phyloP scores from a whole-genome alignment of 345 rosid genomes.

The Clarkia xantiana region DNA sequence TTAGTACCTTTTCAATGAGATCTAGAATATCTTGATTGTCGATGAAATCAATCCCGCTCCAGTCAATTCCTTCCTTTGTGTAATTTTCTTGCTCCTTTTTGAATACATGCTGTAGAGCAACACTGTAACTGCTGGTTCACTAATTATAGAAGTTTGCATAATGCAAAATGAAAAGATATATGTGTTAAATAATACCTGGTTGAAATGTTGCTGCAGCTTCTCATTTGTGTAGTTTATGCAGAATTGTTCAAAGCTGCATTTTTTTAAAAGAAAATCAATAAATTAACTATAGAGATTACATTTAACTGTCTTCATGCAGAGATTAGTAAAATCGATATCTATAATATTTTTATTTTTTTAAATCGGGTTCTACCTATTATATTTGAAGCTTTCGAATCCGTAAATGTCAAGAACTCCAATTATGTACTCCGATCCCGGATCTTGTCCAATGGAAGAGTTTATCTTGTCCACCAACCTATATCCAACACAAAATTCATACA shows the following conservation, averaged over 20 bases:
- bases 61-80: conserved; percentile 57
- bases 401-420: conserved; percentile 88
- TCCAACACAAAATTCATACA: too few species aligned
- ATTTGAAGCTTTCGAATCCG: conserved; percentile 84
- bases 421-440: conserved; percentile 43
- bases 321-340: not conserved
- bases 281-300: too few species aligned
- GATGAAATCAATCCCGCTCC: conserved; percentile 78
- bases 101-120: conserved; percentile 62
- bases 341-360: not conserved
- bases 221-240: conserved; percentile 90
- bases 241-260: conserved; percentile 77
- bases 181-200: conserved; percentile 50
- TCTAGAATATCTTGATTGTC: conserved; percentile 87
- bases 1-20: conserved; percentile 74
- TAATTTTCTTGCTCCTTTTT: conserved; percentile 82
- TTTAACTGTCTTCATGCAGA: too few species aligned
- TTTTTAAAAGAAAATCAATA: too few species aligned
- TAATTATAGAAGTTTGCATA: too few species aligned
- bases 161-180: too few species aligned
- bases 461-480: conserved; percentile 68
- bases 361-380: conserved; percentile 48
- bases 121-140: conserved; percentile 2
- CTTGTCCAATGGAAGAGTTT: conserved; percentile 62
- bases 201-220: conserved; percentile 96